These are phyloP conservation scores for Mycena indigotica DNA, from an alignment of 768 basidiomycete genomes.

Conservation along the genomic window DNA sequence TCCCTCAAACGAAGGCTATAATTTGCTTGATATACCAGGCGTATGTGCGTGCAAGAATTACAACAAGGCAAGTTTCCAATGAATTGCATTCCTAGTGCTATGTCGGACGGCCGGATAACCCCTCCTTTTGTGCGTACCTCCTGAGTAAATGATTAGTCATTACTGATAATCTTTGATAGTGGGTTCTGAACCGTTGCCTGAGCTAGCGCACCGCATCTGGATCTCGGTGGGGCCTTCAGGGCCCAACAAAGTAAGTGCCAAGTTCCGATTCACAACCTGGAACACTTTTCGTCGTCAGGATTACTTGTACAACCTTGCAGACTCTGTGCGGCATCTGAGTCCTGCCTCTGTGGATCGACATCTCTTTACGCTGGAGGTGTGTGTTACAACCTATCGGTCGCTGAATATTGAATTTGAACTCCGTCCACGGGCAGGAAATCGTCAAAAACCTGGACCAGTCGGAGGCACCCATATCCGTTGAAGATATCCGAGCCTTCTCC, in stretches of 20 bases:
- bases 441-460: background rate
- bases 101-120: conserved; percentile 84
- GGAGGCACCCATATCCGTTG: background rate
- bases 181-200: conserved; percentile 77
- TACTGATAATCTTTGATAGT: conserved; percentile 45
- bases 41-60: too few relatives aligned
- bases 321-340: conserved; percentile 72
- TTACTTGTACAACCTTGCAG: conserved; percentile 79
- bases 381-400: background rate
- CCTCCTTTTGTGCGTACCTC: conserved; percentile 72
- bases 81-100: conserved; percentile 70
- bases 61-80: too few relatives aligned
- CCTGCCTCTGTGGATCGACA: conserved; percentile 77
- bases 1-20: conserved; percentile 1
- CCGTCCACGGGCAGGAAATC: background rate
- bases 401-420: background rate
- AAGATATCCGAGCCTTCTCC: background rate
- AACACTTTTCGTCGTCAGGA: conserved; percentile 51
- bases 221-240: conserved; percentile 84
- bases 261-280: background rate
- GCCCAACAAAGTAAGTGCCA: conserved; percentile 81
- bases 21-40: too few relatives aligned
- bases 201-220: conserved; percentile 71
- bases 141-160: background rate
- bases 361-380: conserved; percentile 71